A percentile compares a stretch with the other conserved stretches of the same genome.
These are phyloP conservation scores for Tuctoria greenei DNA, from an alignment of 176 grass and related monocot genomes.

Conservation along the genomic window DNA sequence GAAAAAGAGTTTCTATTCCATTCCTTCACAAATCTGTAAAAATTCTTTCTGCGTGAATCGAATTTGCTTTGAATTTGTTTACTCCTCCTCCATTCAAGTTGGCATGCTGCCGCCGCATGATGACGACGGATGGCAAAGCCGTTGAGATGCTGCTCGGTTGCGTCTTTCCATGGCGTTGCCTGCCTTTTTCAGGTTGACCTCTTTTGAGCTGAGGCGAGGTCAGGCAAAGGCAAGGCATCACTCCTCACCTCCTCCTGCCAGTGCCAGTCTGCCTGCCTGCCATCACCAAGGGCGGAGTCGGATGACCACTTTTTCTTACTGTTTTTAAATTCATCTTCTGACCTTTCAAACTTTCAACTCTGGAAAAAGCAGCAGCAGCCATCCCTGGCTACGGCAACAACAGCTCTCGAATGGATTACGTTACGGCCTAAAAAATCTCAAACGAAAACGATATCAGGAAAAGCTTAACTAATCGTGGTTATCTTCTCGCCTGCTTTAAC, in stretches of 20 bases:
- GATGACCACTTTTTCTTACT: background rate
- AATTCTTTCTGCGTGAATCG: too few species aligned
- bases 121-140: background rate
- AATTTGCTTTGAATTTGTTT: too few species aligned
- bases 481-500: background rate
- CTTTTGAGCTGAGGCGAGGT: background rate
- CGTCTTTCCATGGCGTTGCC: constrained; percentile 20
- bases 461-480: background rate
- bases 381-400: too few species aligned
- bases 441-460: background rate
- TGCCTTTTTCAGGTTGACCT: background rate
- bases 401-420: background rate
- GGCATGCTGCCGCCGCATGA: background rate
- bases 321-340: background rate
- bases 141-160: constrained; percentile 5
- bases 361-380: background rate
- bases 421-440: constrained; percentile 3
- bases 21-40: too few species aligned
- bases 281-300: background rate
- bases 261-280: too few species aligned
- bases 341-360: background rate
- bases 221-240: constrained; percentile 3
- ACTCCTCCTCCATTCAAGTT: too few species aligned
- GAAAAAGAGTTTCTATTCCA: too few species aligned
- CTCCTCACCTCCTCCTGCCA: background rate